Base-by-base conservation (phyloP, 345 rosid species). In the Syzygium jambos region DNA sequence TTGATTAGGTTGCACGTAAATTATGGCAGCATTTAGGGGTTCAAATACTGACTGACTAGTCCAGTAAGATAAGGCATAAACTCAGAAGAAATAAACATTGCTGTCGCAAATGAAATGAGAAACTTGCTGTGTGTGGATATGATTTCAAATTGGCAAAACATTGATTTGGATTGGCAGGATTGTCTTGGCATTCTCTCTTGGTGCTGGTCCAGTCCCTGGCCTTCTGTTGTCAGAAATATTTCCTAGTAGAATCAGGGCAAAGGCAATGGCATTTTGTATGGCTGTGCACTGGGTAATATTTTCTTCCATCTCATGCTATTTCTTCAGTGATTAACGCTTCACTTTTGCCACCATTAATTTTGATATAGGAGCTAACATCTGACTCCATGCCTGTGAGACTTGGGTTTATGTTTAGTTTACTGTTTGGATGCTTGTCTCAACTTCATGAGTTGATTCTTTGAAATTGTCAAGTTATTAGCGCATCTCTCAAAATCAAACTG, bases 191-290 rank as follows among this genome's bases (percentile, higher is more conserved):
- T 97, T 94, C 92, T 91, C 98, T 55, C 90, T 94, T 25, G 98
- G 98, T 89, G 98, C 98, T 87, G 99, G 98, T 90, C 98, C 98
- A 78, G 98, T 97, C 87, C 99, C 98, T 84, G 88, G 97, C 89
- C 93, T 96, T 84, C 98, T 96, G 78, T 91, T 97, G 80, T 95
- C 99, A 87, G 98, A 97, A 93, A 96, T 95, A 92, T 95, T 97
- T 87, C 97, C 98, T 51, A 92, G 91, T 90, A 95, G 95, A 84
- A 93, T 96, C 86, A 94, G 98, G 87, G 99, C 97, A 52, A 97
- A 95, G 91, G 98, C 98, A 85, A 93, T 97, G 95, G 95, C 99
- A 61, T 65, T 96, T 86, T 96, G 98, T 91, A 95, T 97, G 96
- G 93, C 94, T 85, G 97, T 95, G 88, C 99, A 97, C 86, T 97